These are phyloP conservation scores for Fusarium nodosum DNA, from an alignment of 2,329 filamentous ascomycete species.

Conservation along the genomic window DNA sequence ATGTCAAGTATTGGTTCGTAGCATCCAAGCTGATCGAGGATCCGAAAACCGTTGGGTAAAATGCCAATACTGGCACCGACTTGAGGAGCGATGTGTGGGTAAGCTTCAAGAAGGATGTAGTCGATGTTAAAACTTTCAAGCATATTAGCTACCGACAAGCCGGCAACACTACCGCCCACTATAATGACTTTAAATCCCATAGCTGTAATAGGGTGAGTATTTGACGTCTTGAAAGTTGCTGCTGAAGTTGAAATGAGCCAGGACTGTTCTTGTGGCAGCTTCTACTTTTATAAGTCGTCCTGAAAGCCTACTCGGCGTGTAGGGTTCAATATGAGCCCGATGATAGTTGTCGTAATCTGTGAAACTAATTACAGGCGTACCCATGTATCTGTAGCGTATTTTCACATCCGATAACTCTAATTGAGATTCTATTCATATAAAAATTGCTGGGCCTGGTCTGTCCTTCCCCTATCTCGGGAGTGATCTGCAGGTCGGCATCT, in stretches of 20 bases:
- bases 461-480: neutral
- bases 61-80: neutral
- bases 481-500: neutral
- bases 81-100: neutral
- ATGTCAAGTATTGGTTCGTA: neutral
- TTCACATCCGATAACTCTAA: no score
- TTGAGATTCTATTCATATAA: neutral
- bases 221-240: neutral
- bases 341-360: neutral
- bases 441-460: neutral
- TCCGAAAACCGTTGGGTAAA: neutral
- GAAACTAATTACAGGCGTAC: neutral
- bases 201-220: accelerated
- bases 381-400: neutral
- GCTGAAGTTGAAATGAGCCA: neutral
- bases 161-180: neutral
- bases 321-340: neutral
- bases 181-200: neutral
- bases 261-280: neutral
- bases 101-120: neutral
- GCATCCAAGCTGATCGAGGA: neutral
- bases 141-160: neutral
- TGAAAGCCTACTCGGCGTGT: accelerated
- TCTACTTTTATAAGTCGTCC: neutral
- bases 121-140: neutral